Evolutionary conservation across 169 alveolate genomes (phyloP).

Genomic region (Condylostoma magnum): DNA sequence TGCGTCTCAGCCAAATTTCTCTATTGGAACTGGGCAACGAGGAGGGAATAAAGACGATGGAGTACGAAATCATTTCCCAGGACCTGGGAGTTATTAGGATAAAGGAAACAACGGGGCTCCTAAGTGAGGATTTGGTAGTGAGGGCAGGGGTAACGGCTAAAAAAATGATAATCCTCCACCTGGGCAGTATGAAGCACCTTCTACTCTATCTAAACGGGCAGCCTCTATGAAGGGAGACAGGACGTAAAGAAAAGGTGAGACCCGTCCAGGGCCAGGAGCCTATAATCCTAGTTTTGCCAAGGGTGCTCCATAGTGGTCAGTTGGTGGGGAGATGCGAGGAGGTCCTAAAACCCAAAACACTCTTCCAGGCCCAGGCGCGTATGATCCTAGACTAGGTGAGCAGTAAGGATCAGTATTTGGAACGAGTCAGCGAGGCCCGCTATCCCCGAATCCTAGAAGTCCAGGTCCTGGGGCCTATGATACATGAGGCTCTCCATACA

Average conservation of each 20-base stretch:
- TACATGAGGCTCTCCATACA: not conserved
- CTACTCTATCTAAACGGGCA: not conserved
- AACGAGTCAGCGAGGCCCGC: not conserved
- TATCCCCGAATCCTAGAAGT: not conserved
- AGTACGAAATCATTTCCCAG: not conserved
- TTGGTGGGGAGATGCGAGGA: not conserved
- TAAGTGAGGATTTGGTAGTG: slow-evolving; percentile 27
- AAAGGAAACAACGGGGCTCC: slow-evolving; percentile 1
- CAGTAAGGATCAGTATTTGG: slow-evolving; percentile 28
- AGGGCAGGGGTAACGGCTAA: not conserved
- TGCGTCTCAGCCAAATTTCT: not conserved
- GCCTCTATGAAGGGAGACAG: not conserved
- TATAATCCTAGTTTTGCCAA: not conserved
- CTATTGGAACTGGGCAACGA: not conserved
- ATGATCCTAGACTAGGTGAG: not conserved
- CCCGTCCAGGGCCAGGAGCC: slow-evolving; percentile 20
- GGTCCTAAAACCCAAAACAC: no score
- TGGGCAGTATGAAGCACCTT: slow-evolving; percentile 3
- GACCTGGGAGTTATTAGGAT: slow-evolving; percentile 5
- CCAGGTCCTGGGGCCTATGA: slow-evolving; percentile 32
- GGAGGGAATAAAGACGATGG: not conserved
- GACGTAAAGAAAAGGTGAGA: not conserved
- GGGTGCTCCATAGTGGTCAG: not conserved
- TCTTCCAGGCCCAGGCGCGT: slow-evolving; percentile 31
- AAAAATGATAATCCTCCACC: slow-evolving; percentile 4